Evolutionary conservation across 495 filamentous ascomycete genomes (phyloP), one percentile per base, ranked within the genome.

Genomic region (Acidiella bohemica): DNA sequence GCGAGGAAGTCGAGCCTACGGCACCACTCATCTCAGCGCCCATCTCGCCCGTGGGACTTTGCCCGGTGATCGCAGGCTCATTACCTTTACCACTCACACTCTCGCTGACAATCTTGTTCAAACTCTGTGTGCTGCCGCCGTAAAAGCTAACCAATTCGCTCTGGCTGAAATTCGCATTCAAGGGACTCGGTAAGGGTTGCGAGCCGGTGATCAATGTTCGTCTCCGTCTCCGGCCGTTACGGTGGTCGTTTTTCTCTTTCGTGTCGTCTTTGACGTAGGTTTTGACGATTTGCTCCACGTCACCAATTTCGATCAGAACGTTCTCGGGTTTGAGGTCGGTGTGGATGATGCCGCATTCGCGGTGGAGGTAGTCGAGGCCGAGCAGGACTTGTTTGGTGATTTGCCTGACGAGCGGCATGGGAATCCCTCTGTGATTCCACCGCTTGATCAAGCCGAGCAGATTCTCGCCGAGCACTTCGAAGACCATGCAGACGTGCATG

Each of bases 321-420:
- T 97, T 97, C 55, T 97, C 90, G 27, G 90, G 90, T 59, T 97
- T 97, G 47, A 97, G 62, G 61, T 97, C 90, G 5, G 90, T 97
- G 61, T 97, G 90, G 50, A 97, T 96, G 60, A 97, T 97, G 46
- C 92, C 92, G 65, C 90, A 97, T 62, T 97, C 90, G 34, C 90
- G 77, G 51, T 97, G 90, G 16, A 97, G 70, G 58, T 97, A 96
- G 54, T 97, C 90, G 32, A 97, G 67, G 3, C 90, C 90, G 32
- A 97, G 70, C 39, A 97, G 70, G 11, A 97, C 90, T 60, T 97
- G 90, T 60, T 97, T 97, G 2, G 92, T 88, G 61, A 97, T 97
- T 60, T 97, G 90, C 65, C 93, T 93, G 48, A 97, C 90, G 22
- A 97, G 70, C 14, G 80, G 71, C 78, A 93, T 93, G 21, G 90